A percentile compares a stretch with the other conserved stretches of the same genome.
Evolutionary conservation across 2,329 filamentous ascomycete genomes (phyloP).

Genomic region (Fonsecaea monophora): DNA sequence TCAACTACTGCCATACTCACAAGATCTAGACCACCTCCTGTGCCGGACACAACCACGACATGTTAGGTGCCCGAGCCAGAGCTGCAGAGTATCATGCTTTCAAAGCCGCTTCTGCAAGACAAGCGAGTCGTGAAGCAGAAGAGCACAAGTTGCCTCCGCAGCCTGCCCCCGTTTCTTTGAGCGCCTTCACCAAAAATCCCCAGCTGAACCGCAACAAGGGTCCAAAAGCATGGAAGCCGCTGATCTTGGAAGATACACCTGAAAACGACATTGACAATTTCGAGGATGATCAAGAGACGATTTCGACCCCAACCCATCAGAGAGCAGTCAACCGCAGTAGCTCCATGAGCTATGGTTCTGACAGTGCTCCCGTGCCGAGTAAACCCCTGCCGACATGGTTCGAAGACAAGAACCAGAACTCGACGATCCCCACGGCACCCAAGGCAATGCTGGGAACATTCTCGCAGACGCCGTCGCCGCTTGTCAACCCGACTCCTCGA

Average conservation of each 20-base stretch:
- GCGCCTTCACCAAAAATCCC: slow-evolving; percentile 37
- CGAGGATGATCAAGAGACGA: slow-evolving; percentile 9
- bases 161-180: slow-evolving; percentile 37
- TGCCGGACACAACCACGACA: slow-evolving; percentile 18
- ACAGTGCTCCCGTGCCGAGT: slow-evolving; percentile 15
- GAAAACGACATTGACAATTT: slow-evolving; percentile 23
- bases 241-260: slow-evolving; percentile 36
- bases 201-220: slow-evolving; percentile 40
- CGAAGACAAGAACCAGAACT: slow-evolving; percentile 3
- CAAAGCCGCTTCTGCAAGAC: slow-evolving; percentile 37
- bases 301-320: slow-evolving; percentile 21
- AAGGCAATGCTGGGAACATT: slow-evolving; percentile 24
- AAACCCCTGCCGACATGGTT: slow-evolving; percentile 11
- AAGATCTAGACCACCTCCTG: slow-evolving; percentile 4
- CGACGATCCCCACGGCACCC: slow-evolving; percentile 22
- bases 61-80: slow-evolving; percentile 40
- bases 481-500: slow-evolving; percentile 29
- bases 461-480: slow-evolving; percentile 12
- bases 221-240: slow-evolving; percentile 37
- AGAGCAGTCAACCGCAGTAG: slow-evolving; percentile 7
- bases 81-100: slow-evolving; percentile 40
- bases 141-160: slow-evolving; percentile 39
- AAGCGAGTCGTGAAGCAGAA: slow-evolving; percentile 38
- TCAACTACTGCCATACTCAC: not conserved
- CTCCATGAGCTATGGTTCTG: slow-evolving; percentile 3